Percentiles rank a stretch among this genome's conserved stretches.
Conservation (phyloP, 2,329 filamentous ascomycete genomes). For the Diaporthe citriasiana region DNA sequence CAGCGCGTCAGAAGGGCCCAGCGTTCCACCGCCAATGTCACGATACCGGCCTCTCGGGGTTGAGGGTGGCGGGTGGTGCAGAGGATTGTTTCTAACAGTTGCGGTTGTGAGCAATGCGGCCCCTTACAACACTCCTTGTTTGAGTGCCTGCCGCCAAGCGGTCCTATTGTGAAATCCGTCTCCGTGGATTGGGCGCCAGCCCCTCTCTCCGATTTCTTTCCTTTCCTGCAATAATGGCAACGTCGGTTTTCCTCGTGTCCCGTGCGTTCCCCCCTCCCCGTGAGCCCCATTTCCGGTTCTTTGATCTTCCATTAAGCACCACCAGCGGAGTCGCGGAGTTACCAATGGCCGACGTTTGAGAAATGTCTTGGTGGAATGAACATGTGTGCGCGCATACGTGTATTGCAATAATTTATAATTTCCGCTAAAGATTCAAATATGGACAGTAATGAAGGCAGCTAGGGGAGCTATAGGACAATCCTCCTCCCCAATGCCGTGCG, state of each 20-base stretch:
- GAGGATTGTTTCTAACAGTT: neutral
- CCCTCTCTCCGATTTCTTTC: neutral
- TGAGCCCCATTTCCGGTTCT: neutral
- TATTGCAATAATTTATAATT: slow-evolving; percentile 29
- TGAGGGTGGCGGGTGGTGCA: neutral
- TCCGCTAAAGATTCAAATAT: slow-evolving; percentile 30
- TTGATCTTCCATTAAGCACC: neutral
- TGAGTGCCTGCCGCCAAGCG: slow-evolving; percentile 30
- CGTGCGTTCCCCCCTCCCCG: neutral
- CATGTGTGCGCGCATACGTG: neutral
- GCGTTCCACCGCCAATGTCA: slow-evolving; percentile 26
- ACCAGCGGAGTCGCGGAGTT: slow-evolving; percentile 25
- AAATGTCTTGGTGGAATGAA: slow-evolving; percentile 17
- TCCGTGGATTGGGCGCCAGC: slow-evolving; percentile 13
- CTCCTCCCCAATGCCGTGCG: slow-evolving; percentile 8
- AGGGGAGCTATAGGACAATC: slow-evolving; percentile 2
- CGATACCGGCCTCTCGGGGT: slow-evolving; percentile 19
- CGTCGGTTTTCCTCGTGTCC: neutral
- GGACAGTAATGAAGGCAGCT: slow-evolving; percentile 28
- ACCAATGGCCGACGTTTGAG: slow-evolving; percentile 25
- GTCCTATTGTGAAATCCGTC: slow-evolving; percentile 20
- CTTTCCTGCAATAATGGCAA: neutral
- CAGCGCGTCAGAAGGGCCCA: slow-evolving; percentile 25
- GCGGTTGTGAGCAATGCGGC: neutral
- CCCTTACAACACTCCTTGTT: slow-evolving; percentile 8